Evolutionary conservation across 495 filamentous ascomycete species (phyloP).

Genomic region (Daldinia grandis): DNA sequence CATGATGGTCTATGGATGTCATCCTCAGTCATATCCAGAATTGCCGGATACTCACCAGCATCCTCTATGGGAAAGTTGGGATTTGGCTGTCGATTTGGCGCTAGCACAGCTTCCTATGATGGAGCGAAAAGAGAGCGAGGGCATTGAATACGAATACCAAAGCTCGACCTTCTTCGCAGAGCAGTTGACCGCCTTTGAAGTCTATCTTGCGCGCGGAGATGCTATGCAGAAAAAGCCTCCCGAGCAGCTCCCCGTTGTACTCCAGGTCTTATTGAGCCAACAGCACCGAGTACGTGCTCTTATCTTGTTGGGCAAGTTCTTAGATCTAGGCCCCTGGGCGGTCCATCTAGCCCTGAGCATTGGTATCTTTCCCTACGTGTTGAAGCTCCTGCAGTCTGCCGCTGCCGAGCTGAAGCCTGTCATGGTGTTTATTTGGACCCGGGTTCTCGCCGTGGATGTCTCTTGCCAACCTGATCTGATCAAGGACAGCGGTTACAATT

Average conservation of each 20-base stretch:
- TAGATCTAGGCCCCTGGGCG: constrained; percentile 97
- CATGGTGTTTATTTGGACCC: constrained; percentile 99
- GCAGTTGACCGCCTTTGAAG: constrained; percentile 96
- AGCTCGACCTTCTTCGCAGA: constrained; percentile 97
- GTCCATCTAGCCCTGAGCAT: constrained; percentile 96
- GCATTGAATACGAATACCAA: constrained; percentile 85
- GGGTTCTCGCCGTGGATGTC: constrained; percentile 93
- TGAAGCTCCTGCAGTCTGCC: constrained; percentile 94
- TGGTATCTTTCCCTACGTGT: constrained; percentile 97
- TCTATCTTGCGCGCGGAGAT: constrained; percentile 87
- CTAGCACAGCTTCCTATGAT: constrained; percentile 89
- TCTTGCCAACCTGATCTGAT: constrained; percentile 91
- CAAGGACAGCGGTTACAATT: constrained; percentile 95
- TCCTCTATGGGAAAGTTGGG: constrained; percentile 97
- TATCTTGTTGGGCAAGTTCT: constrained; percentile 90
- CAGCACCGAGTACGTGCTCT: constrained; percentile 92
- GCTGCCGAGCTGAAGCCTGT: constrained; percentile 95
- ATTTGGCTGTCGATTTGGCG: constrained; percentile 95
- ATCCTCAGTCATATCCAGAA: constrained; percentile 86
- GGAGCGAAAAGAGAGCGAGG: constrained; percentile 73
- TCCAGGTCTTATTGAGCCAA: constrained; percentile 95
- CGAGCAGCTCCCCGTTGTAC: constrained; percentile 93
- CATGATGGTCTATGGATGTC: constrained; percentile 94
- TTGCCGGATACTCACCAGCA: constrained; percentile 93
- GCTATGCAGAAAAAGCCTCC: constrained; percentile 85